These are phyloP conservation scores for Cladosporium sp. DNA, from an alignment of 2,329 filamentous ascomycete species.

Conservation along the genomic window DNA sequence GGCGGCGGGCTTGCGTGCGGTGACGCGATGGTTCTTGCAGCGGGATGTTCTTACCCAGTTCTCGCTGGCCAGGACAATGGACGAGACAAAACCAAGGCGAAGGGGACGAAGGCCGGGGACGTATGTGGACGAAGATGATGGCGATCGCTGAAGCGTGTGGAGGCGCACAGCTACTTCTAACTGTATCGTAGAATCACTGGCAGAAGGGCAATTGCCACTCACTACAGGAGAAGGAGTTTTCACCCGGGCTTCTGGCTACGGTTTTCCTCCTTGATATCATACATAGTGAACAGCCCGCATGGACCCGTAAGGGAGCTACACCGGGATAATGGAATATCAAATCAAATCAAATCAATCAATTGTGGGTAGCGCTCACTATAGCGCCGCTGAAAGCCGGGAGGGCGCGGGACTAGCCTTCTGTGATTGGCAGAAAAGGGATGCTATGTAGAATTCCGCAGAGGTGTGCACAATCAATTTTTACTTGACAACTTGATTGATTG, in stretches of 20 bases:
- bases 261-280: background rate
- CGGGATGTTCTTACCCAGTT: conserved; percentile 1
- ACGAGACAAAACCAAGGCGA: background rate
- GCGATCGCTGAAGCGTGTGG: background rate
- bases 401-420: background rate
- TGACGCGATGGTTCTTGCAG: background rate
- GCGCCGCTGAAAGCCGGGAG: no score
- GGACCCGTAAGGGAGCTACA: background rate
- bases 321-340: background rate
- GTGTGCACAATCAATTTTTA: no score
- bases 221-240: background rate
- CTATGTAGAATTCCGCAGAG: background rate
- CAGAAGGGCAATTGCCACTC: background rate
- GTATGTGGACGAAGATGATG: background rate
- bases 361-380: no score
- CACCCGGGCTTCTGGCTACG: background rate
- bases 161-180: background rate
- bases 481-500: no score
- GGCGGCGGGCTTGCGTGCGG: background rate
- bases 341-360: conserved; percentile 2
- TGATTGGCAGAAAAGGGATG: background rate
- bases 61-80: background rate
- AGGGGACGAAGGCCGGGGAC: background rate
- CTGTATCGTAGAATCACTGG: background rate
- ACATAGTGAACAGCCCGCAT: background rate